These are phyloP conservation scores for Acer saccharum DNA, from an alignment of 345 rosid genomes.

Conservation along the genomic window DNA sequence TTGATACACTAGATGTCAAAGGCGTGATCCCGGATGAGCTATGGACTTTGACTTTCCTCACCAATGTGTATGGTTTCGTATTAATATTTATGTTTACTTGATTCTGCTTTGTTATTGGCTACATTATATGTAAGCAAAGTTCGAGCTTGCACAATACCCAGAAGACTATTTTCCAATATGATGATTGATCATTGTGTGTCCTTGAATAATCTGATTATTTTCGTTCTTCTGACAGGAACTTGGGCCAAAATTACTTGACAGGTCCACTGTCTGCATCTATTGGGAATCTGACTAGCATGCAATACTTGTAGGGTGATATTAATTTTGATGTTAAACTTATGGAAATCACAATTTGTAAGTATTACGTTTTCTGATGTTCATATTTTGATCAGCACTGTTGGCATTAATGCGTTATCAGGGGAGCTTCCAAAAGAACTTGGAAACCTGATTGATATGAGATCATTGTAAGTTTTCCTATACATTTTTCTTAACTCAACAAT, in stretches of 20 bases:
- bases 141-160: neutral
- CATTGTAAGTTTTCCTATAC: slow-evolving; percentile 42
- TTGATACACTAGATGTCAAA: slow-evolving; percentile 31
- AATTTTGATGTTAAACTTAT: neutral
- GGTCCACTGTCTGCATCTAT: slow-evolving; percentile 55
- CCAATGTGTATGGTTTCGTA: slow-evolving; percentile 40
- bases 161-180: neutral
- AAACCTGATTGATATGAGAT: slow-evolving; percentile 44
- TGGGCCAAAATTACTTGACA: slow-evolving; percentile 49
- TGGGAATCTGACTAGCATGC: slow-evolving; percentile 55
- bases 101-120: no score
- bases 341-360: neutral
- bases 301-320: slow-evolving; percentile 50
- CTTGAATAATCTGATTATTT: neutral
- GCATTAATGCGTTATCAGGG: slow-evolving; percentile 59
- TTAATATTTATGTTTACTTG: neutral
- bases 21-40: slow-evolving; percentile 61
- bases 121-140: neutral
- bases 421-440: slow-evolving; percentile 74
- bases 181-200: neutral
- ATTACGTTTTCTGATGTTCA: neutral
- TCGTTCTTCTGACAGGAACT: slow-evolving; percentile 33
- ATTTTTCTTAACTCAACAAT: neutral
- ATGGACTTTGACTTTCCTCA: slow-evolving; percentile 49
- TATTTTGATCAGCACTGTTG: slow-evolving; percentile 41